Base-by-base conservation (phyloP, 202 grass and related monocot species). In the Setaria italica region DNA sequence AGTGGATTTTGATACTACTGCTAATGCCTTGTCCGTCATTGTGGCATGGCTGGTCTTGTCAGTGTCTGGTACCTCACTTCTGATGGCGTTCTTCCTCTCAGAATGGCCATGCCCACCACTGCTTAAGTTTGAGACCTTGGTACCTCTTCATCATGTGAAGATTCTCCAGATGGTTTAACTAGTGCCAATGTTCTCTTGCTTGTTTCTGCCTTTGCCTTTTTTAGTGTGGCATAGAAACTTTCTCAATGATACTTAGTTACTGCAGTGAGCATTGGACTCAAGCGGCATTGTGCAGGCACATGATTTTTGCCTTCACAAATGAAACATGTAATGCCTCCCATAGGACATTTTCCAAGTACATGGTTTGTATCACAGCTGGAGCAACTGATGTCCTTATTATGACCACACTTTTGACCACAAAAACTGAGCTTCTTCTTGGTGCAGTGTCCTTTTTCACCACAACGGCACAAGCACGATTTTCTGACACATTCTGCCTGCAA, bases 361-460 rank as follows among this genome's bases (percentile, higher is more conserved):
- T 80, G 78, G 48, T 25, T 69, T 25, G 14, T 39, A 55, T 80
- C 78, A 80, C 78, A 80, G 34, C 63, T 69, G 63, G 78, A 69
- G 63, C 78, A 80, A 67, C 78, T 56, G 64, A 80, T n/a, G 14
- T 80, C 19, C 62, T 33, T 69, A 19, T 2, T 68, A 55, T 51
- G 45, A 73, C 7, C 29, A 7, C 35, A 80, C 64, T 6, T 69
- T 30, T 43, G 11, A 1, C 45, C 63, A 55, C 11, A 67, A 50
- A 34, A 17, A 67, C 32, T 67, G 46, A 68, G 64, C 33, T 51
- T 34, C 69, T 62, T 63, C 63, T 17, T 83, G 20, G 19, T 16
- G 32, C 64, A 83, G 70, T 83, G 81, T 14, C 81, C 81, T 41
- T 83, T 83, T 64, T 83, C 81, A 1, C 81, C 81, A 50, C 81